Base-by-base conservation (phyloP, 2,329 filamentous ascomycete genomes). In the Berkeleyomyces rouxiae region DNA sequence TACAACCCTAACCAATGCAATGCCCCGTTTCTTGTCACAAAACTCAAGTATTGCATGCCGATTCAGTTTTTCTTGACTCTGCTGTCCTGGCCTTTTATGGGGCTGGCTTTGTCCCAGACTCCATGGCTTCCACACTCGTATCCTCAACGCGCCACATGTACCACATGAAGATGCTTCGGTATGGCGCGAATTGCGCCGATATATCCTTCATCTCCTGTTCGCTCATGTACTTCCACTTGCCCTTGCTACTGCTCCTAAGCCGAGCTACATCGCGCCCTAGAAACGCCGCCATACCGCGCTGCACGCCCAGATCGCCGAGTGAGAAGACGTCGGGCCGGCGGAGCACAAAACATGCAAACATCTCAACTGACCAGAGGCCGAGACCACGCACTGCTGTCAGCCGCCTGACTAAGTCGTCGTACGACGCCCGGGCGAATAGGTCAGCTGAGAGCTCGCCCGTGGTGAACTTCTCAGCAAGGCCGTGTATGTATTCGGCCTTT, bases 151-250 rank as follows among this genome's bases (percentile, higher is more conserved):
- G 79, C 91, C 92, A 96, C 88, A 96, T 95, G 71, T 95, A 95
- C 91, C 91, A 96, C 91, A 96, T 96, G 70, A 96, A 96, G 51
- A 96, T 72, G 68, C 86, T 93, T 70, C 91, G 85, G 74, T 95
- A 97, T 3, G 92, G 93, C 64, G 81, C 80, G 72, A 95, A 99
- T 70, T 79, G 83, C 63, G 85, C 87, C 10, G 89, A 85, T 67
- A 89, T 79, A 67, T 90, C 87, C 65, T 86, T 72, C 93, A 99
- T 97, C 65, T 97, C 93, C 71, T 84, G 82, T 75, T 97, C 93
- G 43, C 80, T 82, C 90, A 97, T 96, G 72, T 97, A 99, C 77
- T 97, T 97, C 86, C 90, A 97, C 76, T 97, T 97, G 40, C 85
- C 85, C 36, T 84, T 84, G 44, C 67, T 67, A 67, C 83, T 88